Conservation (phyloP, 495 filamentous ascomycete species). For the Terfezia boudieri region DNA sequence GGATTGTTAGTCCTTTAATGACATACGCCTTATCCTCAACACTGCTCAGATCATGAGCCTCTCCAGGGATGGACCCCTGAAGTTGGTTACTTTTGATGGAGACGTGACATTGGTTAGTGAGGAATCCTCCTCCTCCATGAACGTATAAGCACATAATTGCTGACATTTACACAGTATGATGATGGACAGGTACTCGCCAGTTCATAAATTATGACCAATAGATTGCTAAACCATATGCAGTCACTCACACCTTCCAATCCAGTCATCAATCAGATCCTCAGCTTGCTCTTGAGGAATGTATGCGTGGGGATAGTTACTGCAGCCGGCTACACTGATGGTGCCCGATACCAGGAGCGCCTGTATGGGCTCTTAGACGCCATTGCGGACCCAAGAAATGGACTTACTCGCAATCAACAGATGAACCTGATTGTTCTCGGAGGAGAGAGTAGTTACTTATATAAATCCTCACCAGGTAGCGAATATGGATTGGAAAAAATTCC, state of each 20-base stretch:
- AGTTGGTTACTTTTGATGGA: slow-evolving; percentile 88
- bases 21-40: slow-evolving; percentile 79
- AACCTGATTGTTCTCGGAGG: slow-evolving; percentile 82
- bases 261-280: slow-evolving; percentile 55
- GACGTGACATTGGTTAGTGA: slow-evolving; percentile 96
- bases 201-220: too few species aligned
- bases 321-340: slow-evolving; percentile 76
- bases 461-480: neutral
- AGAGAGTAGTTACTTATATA: slow-evolving; percentile 18
- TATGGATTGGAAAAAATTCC: slow-evolving; percentile 31
- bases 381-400: slow-evolving; percentile 29
- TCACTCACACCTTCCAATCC: slow-evolving; percentile 49
- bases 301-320: slow-evolving; percentile 83
- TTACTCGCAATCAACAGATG: slow-evolving; percentile 41
- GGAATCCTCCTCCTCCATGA: slow-evolving; percentile 23
- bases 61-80: slow-evolving; percentile 39
- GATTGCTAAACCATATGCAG: slow-evolving; percentile 12
- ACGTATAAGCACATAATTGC: too few species aligned
- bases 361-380: slow-evolving; percentile 68
- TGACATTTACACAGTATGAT: neutral
- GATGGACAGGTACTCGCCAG: neutral
- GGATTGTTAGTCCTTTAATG: slow-evolving; percentile 53
- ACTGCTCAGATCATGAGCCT: slow-evolving; percentile 82
- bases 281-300: slow-evolving; percentile 30
- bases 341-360: slow-evolving; percentile 62